phyloP scores from a whole-genome alignment of 1,139 yeast species.

The Candida pseudoviswanathii region DNA sequence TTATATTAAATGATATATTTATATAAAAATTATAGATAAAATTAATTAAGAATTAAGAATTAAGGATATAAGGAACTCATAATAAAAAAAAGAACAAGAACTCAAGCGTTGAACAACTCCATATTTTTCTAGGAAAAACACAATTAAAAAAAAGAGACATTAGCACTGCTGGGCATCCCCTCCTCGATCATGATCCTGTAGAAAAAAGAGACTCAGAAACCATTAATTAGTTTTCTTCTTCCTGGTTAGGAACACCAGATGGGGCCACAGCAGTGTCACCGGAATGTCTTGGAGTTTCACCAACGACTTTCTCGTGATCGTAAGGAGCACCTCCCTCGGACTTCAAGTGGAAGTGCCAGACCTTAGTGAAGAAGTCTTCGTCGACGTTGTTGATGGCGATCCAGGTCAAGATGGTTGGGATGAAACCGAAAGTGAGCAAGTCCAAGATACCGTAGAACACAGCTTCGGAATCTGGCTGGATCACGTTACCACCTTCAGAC shows the following conservation, averaged over 20 bases:
- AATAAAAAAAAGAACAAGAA: background rate
- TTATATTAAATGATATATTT: background rate
- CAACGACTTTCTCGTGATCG: conserved; percentile 24
- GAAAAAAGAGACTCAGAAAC: background rate
- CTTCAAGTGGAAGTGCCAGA: conserved; percentile 21
- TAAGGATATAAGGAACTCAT: background rate
- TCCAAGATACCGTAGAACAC: conserved; percentile 67
- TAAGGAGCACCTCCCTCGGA: conserved; percentile 6
- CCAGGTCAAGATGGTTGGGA: conserved; percentile 44
- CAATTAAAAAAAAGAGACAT: background rate
- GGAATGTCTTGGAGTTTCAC: conserved; percentile 35
- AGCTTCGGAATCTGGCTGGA: conserved; percentile 67
- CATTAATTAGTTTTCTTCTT: background rate
- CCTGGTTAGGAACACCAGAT: conserved; percentile 16
- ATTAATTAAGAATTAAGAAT: background rate
- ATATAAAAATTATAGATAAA: background rate
- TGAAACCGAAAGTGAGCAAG: conserved; percentile 42
- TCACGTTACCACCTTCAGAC: conserved; percentile 67
- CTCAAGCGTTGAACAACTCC: background rate
- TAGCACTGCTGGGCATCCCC: background rate
- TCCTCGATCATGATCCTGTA: background rate
- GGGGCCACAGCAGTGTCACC: conserved; percentile 38
- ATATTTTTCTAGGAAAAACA: background rate
- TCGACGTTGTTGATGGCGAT: conserved; percentile 29
- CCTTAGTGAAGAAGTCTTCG: conserved; percentile 31